Conservation (phyloP, 305 asterid genomes). For the Caryopteris hybrid region DNA sequence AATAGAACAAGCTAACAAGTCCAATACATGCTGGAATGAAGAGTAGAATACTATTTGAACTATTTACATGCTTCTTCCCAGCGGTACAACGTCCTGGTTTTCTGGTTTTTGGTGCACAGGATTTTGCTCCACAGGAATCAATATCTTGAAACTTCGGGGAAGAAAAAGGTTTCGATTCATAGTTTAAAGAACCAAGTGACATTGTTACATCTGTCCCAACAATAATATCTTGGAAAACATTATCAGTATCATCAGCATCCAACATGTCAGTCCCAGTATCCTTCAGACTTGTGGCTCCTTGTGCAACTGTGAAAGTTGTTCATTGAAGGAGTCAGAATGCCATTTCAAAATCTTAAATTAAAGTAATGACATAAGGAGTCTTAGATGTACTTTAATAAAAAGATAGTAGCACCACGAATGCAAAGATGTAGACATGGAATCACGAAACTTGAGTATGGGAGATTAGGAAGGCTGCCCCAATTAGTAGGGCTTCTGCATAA, state of each 20-base stretch:
- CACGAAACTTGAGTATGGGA: neutral
- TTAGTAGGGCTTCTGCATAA: too few relatives aligned
- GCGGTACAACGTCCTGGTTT: slow-evolving; percentile 26
- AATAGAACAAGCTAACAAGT: slow-evolving; percentile 10
- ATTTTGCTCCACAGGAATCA: slow-evolving; percentile 21
- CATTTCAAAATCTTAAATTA: neutral
- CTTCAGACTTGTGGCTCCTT: slow-evolving; percentile 22
- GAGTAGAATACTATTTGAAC: slow-evolving; percentile 8
- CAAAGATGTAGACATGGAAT: neutral
- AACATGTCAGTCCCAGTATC: slow-evolving; percentile 21
- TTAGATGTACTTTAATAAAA: neutral
- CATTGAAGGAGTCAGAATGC: slow-evolving; percentile 6
- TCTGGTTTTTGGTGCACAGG: slow-evolving; percentile 23
- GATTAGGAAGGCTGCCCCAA: too few relatives aligned
- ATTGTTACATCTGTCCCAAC: slow-evolving; percentile 13
- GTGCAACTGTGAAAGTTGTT: slow-evolving; percentile 36
- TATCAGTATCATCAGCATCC: slow-evolving; percentile 35
- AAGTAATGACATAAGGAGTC: neutral
- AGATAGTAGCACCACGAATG: neutral
- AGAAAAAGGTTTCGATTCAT: slow-evolving; percentile 10
- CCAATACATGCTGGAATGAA: slow-evolving; percentile 21
- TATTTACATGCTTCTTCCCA: slow-evolving; percentile 32
- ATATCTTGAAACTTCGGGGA: slow-evolving; percentile 22
- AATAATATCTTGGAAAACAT: slow-evolving; percentile 18
- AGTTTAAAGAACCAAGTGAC: slow-evolving; percentile 26